A percentile compares a stretch with the other conserved stretches of the same genome.
Conservation (phyloP, 2,329 filamentous ascomycete genomes). For the Dothideomycetes sp. region DNA sequence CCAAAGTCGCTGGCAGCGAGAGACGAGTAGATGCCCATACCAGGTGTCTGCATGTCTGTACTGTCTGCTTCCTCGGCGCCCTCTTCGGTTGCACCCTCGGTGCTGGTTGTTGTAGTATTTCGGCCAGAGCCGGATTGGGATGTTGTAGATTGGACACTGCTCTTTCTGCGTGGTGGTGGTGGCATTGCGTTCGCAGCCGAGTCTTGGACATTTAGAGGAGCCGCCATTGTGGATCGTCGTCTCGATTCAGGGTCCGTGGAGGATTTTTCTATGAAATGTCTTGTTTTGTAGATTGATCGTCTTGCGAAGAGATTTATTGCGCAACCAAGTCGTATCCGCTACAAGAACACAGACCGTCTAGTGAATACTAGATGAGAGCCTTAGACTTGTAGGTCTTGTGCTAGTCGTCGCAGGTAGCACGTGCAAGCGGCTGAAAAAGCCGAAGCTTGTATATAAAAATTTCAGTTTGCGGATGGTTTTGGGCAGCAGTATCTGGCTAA, state of each 20-base stretch:
- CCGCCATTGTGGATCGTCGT: constrained; percentile 5
- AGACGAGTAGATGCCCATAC: neutral
- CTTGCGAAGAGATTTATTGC: too few relatives aligned
- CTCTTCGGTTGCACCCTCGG: constrained; percentile 5
- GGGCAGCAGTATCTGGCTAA: neutral
- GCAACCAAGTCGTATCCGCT: too few relatives aligned
- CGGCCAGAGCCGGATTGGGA: constrained; percentile 1
- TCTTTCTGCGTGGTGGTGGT: constrained; percentile 10
- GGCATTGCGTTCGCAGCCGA: constrained; percentile 1
- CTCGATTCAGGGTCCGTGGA: neutral
- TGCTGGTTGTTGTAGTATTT: constrained; percentile 2
- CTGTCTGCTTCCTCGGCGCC: constrained; percentile 6
- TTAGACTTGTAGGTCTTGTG: too few relatives aligned
- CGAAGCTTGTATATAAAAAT: neutral
- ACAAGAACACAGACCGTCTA: too few relatives aligned
- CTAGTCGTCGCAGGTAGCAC: neutral
- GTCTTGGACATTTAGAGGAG: constrained; percentile 1
- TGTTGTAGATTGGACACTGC: constrained; percentile 1
- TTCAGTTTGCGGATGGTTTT: neutral
- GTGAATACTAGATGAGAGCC: too few relatives aligned
- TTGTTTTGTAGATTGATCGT: too few relatives aligned
- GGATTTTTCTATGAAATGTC: too few relatives aligned
- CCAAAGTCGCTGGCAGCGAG: constrained; percentile 2
- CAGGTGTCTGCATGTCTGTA: constrained; percentile 9
- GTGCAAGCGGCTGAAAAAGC: neutral